phyloP scores from a whole-genome alignment of 2,329 filamentous ascomycete species.

The Graphilbum sp. region DNA sequence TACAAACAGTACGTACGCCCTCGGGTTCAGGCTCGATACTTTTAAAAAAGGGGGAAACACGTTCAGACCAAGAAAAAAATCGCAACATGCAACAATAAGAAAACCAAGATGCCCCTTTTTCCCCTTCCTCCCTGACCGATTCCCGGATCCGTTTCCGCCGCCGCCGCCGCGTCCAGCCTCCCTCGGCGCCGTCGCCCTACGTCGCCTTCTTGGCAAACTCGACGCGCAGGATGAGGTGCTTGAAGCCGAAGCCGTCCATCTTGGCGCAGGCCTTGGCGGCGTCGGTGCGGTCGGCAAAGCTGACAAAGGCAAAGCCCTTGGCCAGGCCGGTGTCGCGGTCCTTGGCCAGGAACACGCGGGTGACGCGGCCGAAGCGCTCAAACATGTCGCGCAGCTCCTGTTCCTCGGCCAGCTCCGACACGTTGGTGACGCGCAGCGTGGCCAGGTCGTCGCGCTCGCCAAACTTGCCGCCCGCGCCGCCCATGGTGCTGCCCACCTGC shows the following conservation, averaged over 20 bases:
- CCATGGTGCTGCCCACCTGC: conserved; percentile 45
- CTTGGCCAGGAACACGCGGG: conserved; percentile 93
- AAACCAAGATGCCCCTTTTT: too few relatives aligned
- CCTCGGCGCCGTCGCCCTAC: too few relatives aligned
- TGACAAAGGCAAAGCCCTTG: conserved; percentile 98
- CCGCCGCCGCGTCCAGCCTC: too few relatives aligned
- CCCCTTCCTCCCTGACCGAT: too few relatives aligned
- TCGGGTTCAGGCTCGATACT: too few relatives aligned
- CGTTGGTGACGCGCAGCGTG: conserved; percentile 93
- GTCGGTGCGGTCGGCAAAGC: conserved; percentile 78
- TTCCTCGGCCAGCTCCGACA: conserved; percentile 95
- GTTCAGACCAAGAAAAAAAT: too few relatives aligned
- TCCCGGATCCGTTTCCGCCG: too few relatives aligned
- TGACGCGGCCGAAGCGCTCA: conserved; percentile 91
- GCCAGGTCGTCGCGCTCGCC: conserved; percentile 89
- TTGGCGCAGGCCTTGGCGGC: conserved; percentile 88
- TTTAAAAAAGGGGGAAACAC: too few relatives aligned
- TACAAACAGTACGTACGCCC: too few relatives aligned
- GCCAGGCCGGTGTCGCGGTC: conserved; percentile 90
- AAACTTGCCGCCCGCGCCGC: conserved; percentile 55
- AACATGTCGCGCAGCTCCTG: conserved; percentile 93
- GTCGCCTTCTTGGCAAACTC: conserved; percentile 69
- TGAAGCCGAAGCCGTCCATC: conserved; percentile 92
- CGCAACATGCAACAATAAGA: too few relatives aligned
- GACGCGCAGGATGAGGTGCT: conserved; percentile 71